Percentiles rank a stretch among this genome's conserved stretches.
Conservation (phyloP, 768 basidiomycete species). For the Psilocybe subaeruginosa region DNA sequence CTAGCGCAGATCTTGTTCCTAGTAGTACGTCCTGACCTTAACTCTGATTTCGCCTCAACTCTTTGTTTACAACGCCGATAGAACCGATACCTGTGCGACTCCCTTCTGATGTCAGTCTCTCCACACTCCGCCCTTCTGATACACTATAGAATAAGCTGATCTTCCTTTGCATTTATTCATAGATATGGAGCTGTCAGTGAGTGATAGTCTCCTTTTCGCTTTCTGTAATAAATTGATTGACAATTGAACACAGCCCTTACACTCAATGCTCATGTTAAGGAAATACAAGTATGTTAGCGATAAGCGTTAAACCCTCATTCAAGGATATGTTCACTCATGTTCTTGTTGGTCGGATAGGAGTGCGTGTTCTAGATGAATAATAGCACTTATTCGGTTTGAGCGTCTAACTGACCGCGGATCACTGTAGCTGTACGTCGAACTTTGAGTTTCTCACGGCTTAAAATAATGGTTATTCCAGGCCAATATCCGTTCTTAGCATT, state of each 20-base stretch:
- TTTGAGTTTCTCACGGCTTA: background rate
- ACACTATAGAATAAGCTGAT: background rate
- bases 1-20: background rate
- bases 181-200: slow-evolving; percentile 1
- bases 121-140: background rate
- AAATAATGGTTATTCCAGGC: background rate
- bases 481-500: background rate
- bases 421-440: background rate
- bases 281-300: background rate
- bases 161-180: background rate
- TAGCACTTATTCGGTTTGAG: background rate
- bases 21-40: background rate
- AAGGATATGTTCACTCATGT: too few relatives aligned
- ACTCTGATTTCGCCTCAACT: background rate
- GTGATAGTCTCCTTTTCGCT: background rate
- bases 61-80: background rate
- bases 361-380: background rate
- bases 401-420: background rate
- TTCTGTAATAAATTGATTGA: background rate
- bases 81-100: slow-evolving; percentile 1
- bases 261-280: background rate
- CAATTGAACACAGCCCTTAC: background rate
- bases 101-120: background rate
- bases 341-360: background rate
- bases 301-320: too few relatives aligned